These are phyloP conservation scores for Helotiales sp. DNA, from an alignment of 2,329 filamentous ascomycete genomes.

Conservation along the genomic window DNA sequence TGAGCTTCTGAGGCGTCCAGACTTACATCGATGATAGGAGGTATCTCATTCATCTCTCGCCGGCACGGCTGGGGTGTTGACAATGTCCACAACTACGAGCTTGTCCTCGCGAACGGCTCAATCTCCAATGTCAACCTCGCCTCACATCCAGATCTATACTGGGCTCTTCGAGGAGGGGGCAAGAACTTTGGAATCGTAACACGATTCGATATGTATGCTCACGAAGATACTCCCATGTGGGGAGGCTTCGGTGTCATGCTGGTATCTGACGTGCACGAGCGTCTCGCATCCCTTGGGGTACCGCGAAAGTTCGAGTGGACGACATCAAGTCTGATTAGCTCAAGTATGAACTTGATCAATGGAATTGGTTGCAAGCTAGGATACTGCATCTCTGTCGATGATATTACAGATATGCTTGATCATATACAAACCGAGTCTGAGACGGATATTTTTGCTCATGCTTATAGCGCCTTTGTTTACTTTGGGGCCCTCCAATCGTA, in stretches of 20 bases:
- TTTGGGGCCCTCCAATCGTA: background rate
- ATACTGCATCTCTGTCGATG: background rate
- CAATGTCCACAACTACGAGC: slow-evolving; percentile 21
- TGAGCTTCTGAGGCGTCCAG: background rate
- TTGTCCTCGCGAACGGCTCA: slow-evolving; percentile 49
- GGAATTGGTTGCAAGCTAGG: background rate
- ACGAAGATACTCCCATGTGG: slow-evolving; percentile 20
- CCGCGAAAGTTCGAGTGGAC: background rate
- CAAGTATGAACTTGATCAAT: background rate
- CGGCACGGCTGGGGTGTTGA: slow-evolving; percentile 20
- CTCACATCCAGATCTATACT: slow-evolving; percentile 49
- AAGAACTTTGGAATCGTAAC: slow-evolving; percentile 56
- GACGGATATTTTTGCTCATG: background rate
- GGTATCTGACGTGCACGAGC: background rate
- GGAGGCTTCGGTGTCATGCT: slow-evolving; percentile 9
- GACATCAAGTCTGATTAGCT: background rate
- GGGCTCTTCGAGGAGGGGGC: slow-evolving; percentile 55
- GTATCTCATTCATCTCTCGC: slow-evolving; percentile 15
- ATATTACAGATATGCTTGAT: background rate
- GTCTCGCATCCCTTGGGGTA: background rate
- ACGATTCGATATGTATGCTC: slow-evolving; percentile 44
- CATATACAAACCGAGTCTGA: background rate
- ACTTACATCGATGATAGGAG: slow-evolving; percentile 2
- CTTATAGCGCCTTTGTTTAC: background rate
- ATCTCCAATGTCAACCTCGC: slow-evolving; percentile 43